These are phyloP conservation scores for Arabidopsis hybrid DNA, from an alignment of 441 rosid genomes.

Conservation along the genomic window DNA sequence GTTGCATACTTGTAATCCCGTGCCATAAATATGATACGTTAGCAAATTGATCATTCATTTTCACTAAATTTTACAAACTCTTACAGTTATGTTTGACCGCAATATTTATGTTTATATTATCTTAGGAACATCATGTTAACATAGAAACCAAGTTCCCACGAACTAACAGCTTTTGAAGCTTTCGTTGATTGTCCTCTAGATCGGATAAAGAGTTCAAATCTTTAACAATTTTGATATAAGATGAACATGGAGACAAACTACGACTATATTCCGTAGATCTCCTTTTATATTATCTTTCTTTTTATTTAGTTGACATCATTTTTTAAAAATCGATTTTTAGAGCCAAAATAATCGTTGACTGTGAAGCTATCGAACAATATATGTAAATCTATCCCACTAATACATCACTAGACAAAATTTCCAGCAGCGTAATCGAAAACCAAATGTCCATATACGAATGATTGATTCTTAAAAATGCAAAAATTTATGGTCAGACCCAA, in stretches of 20 bases:
- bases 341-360: not conserved
- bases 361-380: slow-evolving; percentile 15
- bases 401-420: not conserved
- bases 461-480: not conserved
- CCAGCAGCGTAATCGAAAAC: not conserved
- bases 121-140: not conserved
- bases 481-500: not conserved
- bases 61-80: not conserved
- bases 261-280: not conserved
- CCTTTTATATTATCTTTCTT: not conserved
- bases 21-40: not conserved
- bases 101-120: not conserved
- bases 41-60: not conserved
- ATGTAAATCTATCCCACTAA: not conserved
- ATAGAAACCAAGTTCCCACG: too few relatives aligned
- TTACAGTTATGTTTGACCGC: not conserved
- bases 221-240: not conserved
- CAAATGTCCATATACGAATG: slow-evolving; percentile 16
- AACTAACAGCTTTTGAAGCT: not conserved
- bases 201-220: not conserved
- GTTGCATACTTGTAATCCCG: not conserved
- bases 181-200: not conserved
- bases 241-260: not conserved
- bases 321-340: not conserved
- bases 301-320: not conserved